These are phyloP conservation scores for Tagetes patula DNA, from an alignment of 129 eudicot genomes.

Conservation along the genomic window DNA sequence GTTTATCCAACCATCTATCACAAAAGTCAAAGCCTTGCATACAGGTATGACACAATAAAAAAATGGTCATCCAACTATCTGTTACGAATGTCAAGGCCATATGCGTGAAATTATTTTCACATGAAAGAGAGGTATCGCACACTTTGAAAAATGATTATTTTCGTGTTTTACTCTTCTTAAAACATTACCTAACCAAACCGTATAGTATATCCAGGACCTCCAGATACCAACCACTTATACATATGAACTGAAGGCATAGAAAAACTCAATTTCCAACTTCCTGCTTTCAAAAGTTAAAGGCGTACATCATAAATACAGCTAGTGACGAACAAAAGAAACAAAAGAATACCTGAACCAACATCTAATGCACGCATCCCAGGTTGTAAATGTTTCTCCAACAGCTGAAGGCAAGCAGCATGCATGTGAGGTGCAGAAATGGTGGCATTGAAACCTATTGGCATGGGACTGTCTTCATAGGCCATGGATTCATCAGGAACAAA, in stretches of 20 bases:
- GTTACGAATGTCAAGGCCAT: not conserved
- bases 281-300: too few relatives aligned
- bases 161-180: not conserved
- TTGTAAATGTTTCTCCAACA: slow-evolving; percentile 71
- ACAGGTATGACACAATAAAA: not conserved
- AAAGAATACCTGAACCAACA: slow-evolving; percentile 99
- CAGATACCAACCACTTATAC: too few relatives aligned
- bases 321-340: slow-evolving; percentile 5
- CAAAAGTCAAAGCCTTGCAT: not conserved
- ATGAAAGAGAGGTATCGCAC: not conserved
- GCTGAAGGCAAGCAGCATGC: slow-evolving; percentile 94
- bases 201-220: too few relatives aligned
- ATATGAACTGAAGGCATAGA: too few relatives aligned
- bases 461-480: slow-evolving; percentile 79
- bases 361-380: slow-evolving; percentile 97
- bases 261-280: too few relatives aligned
- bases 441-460: slow-evolving; percentile 84
- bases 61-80: not conserved
- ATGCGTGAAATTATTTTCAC: not conserved
- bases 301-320: not conserved
- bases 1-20: not conserved
- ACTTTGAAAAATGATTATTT: not conserved
- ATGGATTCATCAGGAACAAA: slow-evolving; percentile 79
- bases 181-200: not conserved
- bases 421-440: slow-evolving; percentile 99